phyloP scores from a whole-genome alignment of 2,329 filamentous ascomycete species.

The Dactylonectria estremocensis region DNA sequence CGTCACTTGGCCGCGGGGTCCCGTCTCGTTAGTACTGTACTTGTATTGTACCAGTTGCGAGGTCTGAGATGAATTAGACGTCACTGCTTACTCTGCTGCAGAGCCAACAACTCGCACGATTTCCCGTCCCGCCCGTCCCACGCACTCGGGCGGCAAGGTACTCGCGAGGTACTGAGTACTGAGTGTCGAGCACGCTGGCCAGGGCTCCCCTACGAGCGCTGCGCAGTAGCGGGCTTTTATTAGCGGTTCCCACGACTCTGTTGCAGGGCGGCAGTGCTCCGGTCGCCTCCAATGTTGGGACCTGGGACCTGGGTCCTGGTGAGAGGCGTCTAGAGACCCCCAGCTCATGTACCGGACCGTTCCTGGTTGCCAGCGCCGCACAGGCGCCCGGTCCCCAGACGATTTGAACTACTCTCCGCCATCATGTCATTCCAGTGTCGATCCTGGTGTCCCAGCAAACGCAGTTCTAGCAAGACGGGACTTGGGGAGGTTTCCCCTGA shows the following conservation, averaged over 20 bases:
- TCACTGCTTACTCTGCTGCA: slow-evolving; percentile 6
- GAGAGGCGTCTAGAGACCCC: slow-evolving; percentile 26
- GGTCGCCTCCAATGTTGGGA: slow-evolving; percentile 19
- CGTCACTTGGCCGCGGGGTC: slow-evolving; percentile 42
- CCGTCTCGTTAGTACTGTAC: slow-evolving; percentile 34
- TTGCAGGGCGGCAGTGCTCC: slow-evolving; percentile 36
- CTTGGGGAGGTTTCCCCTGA: neutral
- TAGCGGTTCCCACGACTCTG: slow-evolving; percentile 32
- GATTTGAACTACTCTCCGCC: slow-evolving; percentile 20
- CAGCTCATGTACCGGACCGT: slow-evolving; percentile 44
- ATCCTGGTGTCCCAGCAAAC: neutral
- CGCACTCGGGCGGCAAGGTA: slow-evolving; percentile 20
- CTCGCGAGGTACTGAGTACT: slow-evolving; percentile 12
- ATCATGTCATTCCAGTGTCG: neutral
- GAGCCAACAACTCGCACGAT: slow-evolving; percentile 4
- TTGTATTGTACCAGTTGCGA: neutral
- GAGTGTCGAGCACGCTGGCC: slow-evolving; percentile 10
- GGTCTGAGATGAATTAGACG: slow-evolving; percentile 15
- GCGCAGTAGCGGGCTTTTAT: slow-evolving; percentile 30
- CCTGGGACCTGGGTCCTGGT: slow-evolving; percentile 14
- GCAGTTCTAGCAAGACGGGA: neutral
- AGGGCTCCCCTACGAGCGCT: slow-evolving; percentile 32
- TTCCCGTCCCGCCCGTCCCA: neutral
- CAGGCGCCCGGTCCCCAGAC: slow-evolving; percentile 11
- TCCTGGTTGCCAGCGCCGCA: slow-evolving; percentile 39